These are phyloP conservation scores for Phytopythium litorale DNA, from an alignment of 352 stramenopile genomes.

Conservation along the genomic window DNA sequence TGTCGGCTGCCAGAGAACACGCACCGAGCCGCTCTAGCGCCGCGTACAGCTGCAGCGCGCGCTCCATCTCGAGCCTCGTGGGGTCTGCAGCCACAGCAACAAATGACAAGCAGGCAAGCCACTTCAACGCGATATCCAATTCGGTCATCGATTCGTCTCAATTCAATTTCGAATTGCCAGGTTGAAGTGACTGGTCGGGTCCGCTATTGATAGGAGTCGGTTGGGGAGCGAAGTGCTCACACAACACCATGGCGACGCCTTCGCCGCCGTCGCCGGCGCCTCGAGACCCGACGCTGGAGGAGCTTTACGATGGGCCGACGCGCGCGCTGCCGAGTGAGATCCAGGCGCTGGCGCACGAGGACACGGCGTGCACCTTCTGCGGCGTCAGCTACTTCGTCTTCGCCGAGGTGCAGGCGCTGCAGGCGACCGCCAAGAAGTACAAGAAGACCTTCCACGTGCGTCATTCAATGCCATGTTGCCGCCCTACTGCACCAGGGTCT, in stretches of 20 bases:
- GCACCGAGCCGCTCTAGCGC: background rate
- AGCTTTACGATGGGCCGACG: constrained; percentile 59
- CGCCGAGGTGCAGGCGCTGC: constrained; percentile 74
- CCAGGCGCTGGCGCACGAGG: constrained; percentile 55
- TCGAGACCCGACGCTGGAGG: constrained; percentile 63
- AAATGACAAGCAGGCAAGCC: background rate
- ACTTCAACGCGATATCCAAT: background rate
- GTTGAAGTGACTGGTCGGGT: background rate
- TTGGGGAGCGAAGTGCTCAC: too few relatives aligned
- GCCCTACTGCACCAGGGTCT: background rate
- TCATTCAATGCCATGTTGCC: background rate
- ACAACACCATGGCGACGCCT: background rate
- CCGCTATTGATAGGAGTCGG: too few relatives aligned
- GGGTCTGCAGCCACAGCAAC: background rate
- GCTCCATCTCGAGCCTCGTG: background rate
- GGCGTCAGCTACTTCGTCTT: constrained; percentile 87
- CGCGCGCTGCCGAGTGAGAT: constrained; percentile 62
- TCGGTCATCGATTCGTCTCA: background rate
- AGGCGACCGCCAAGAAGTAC: constrained; percentile 65
- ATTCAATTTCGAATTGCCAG: background rate
- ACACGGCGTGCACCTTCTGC: constrained; percentile 83
- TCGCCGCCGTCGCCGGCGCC: background rate
- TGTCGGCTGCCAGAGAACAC: background rate
- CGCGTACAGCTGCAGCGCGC: background rate
- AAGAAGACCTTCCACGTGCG: constrained; percentile 63